These are phyloP conservation scores for Arachnomyces sp. DNA, from an alignment of 2,329 filamentous ascomycete species.

Conservation along the genomic window DNA sequence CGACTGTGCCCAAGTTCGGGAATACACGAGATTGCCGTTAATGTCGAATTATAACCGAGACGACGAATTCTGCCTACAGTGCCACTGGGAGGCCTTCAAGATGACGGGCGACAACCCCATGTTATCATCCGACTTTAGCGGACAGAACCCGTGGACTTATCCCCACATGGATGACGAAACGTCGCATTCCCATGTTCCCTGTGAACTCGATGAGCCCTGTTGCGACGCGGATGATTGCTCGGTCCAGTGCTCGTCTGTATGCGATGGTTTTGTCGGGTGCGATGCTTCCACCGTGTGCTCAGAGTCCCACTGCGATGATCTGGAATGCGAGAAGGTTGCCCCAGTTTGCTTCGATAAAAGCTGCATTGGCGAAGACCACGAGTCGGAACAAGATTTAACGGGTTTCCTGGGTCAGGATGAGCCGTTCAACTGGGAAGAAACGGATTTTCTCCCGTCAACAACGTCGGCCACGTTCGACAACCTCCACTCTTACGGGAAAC, in stretches of 20 bases:
- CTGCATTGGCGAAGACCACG: constrained; percentile 22
- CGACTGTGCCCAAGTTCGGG: not conserved
- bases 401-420: constrained; percentile 26
- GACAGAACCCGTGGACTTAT: constrained; percentile 23
- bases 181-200: constrained; percentile 12
- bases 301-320: constrained; percentile 21
- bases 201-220: constrained; percentile 26
- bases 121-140: constrained; percentile 16
- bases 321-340: constrained; percentile 23
- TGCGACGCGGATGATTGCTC: constrained; percentile 34
- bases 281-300: constrained; percentile 32
- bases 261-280: constrained; percentile 35
- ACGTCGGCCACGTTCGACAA: constrained; percentile 13
- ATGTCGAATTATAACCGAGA: constrained; percentile 26
- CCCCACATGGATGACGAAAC: constrained; percentile 22
- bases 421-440: constrained; percentile 22
- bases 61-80: constrained; percentile 34
- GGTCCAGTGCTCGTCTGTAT: constrained; percentile 31
- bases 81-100: constrained; percentile 34
- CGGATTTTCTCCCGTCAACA: constrained; percentile 19
- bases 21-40: not conserved
- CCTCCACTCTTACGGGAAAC: constrained; percentile 10
- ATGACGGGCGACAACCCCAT: constrained; percentile 24
- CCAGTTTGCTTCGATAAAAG: constrained; percentile 33
- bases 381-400: constrained; percentile 23